These are phyloP conservation scores for Herpetomonas muscarum DNA, from an alignment of 208 protist genomes.

Conservation along the genomic window DNA sequence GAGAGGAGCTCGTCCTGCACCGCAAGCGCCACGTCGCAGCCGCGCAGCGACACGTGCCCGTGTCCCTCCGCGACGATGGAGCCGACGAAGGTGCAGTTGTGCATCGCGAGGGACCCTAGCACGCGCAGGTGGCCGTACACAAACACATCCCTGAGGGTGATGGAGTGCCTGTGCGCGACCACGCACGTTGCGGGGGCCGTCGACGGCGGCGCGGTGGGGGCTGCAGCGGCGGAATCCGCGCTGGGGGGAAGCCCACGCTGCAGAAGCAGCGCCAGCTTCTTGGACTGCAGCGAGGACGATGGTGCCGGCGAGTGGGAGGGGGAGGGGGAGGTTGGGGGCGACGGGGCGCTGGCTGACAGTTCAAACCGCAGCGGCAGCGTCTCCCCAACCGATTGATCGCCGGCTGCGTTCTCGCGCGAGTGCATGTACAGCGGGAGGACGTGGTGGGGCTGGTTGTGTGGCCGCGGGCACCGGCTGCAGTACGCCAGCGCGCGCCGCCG, in stretches of 20 bases:
- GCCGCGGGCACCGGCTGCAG: no score
- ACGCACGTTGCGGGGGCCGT: constrained; percentile 12
- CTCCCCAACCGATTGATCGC: no score
- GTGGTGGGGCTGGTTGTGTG: no score
- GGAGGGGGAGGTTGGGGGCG: no score
- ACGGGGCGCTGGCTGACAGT: no score
- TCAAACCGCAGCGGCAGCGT: no score
- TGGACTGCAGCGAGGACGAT: no score
- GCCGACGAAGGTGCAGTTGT: constrained; percentile 58
- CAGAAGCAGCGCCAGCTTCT: no score
- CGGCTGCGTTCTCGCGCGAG: no score
- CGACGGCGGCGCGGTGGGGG: not conserved
- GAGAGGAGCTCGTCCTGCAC: constrained; percentile 25
- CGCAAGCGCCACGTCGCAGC: constrained; percentile 34
- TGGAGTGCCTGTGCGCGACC: constrained; percentile 32
- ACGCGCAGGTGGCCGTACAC: constrained; percentile 59
- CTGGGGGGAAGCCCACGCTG: not conserved
- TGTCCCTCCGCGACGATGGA: constrained; percentile 33
- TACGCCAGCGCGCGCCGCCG: no score
- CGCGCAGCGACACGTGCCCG: constrained; percentile 33
- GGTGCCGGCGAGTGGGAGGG: no score
- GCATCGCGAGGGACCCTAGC: constrained; percentile 41
- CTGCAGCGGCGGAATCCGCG: not conserved
- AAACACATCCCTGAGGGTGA: constrained; percentile 37
- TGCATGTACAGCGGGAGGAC: no score